These are phyloP conservation scores for Leccinum rimulosum DNA, from an alignment of 768 basidiomycete species.

Conservation along the genomic window DNA sequence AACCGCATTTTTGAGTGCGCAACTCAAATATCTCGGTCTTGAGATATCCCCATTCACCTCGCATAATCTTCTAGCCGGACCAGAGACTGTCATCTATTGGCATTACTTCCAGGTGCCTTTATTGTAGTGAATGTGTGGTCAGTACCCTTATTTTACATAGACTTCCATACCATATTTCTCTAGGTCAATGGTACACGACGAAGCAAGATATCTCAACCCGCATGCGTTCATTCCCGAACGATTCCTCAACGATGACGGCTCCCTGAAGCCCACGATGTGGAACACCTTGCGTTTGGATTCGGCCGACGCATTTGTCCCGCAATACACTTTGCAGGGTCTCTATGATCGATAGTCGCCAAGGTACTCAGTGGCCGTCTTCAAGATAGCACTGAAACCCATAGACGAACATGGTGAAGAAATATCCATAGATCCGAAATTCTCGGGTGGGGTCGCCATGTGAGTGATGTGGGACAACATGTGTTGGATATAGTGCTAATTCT, in stretches of 20 bases:
- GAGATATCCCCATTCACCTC: neutral
- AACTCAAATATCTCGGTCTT: neutral
- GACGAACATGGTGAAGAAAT: neutral
- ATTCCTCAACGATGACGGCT: neutral
- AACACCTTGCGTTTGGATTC: neutral
- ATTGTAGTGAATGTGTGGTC: too few species aligned
- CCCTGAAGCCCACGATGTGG: neutral
- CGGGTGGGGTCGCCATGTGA: neutral
- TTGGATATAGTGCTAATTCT: too few species aligned
- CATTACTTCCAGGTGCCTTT: too few species aligned
- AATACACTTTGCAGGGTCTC: neutral
- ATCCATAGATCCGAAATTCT: neutral
- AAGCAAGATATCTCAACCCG: neutral
- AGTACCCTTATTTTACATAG: too few species aligned
- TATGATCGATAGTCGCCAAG: neutral
- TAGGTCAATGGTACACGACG: neutral
- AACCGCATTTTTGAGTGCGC: neutral
- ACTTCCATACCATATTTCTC: neutral
- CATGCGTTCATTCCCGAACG: neutral
- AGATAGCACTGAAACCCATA: neutral
- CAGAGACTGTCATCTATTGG: neutral
- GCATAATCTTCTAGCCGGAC: neutral
- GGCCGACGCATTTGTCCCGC: neutral
- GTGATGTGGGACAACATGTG: neutral
- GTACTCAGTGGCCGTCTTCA: neutral